Percentiles rank a stretch among this genome's conserved stretches.
Conservation (phyloP, 129 eudicot genomes). For the Lactuca saligna region DNA sequence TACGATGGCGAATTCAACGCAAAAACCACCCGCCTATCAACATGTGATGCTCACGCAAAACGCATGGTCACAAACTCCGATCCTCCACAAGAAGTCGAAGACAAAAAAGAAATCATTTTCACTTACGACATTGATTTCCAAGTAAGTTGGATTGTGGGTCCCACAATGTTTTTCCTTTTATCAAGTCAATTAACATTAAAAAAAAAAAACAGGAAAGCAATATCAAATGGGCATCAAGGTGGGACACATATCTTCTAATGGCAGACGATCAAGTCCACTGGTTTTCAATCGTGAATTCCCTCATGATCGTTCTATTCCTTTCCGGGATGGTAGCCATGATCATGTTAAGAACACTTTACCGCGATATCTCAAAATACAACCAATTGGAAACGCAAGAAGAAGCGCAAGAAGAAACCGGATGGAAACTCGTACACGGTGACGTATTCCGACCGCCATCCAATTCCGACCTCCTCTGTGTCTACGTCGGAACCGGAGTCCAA, state of each 20-base stretch:
- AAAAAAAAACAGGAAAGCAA: conserved; percentile 41
- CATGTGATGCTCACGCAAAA: conserved; percentile 73
- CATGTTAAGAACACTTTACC: conserved; percentile 70
- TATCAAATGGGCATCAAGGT: conserved; percentile 69
- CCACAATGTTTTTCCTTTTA: neutral
- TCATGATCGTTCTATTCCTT: conserved; percentile 79
- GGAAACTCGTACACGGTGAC: conserved; percentile 75
- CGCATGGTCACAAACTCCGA: conserved; percentile 53
- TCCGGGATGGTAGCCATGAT: conserved; percentile 89
- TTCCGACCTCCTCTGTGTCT: conserved; percentile 65
- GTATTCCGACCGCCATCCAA: conserved; percentile 75
- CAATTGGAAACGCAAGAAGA: conserved; percentile 73
- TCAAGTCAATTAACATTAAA: too few relatives aligned
- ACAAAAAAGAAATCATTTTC: conserved; percentile 56
- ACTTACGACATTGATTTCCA: conserved; percentile 64
- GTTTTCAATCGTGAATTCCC: conserved; percentile 66
- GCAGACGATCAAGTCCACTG: conserved; percentile 70
- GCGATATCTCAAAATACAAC: conserved; percentile 76
- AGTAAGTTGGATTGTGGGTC: conserved; percentile 29
- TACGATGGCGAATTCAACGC: conserved; percentile 57
- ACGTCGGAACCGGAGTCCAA: conserved; percentile 75
- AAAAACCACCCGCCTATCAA: conserved; percentile 51
- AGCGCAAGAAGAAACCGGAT: conserved; percentile 80
- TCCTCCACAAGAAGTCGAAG: conserved; percentile 69
- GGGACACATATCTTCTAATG: conserved; percentile 64